These are phyloP conservation scores for Pilaira anomala DNA, from an alignment of 192 early-diverging fungal species.

Conservation along the genomic window DNA sequence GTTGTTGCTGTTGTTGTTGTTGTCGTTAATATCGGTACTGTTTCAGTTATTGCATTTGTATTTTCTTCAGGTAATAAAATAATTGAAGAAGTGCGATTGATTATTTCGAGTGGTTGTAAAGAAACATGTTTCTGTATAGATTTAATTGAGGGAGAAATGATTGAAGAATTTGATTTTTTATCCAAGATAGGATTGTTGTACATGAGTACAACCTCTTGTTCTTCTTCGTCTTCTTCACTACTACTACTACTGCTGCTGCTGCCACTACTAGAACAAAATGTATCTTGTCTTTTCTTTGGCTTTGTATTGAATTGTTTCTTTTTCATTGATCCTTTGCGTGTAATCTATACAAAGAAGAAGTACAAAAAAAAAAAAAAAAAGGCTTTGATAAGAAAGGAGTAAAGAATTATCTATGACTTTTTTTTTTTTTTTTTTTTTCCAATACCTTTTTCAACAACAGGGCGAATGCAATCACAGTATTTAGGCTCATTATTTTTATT, in stretches of 20 bases:
- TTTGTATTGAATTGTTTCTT: background rate
- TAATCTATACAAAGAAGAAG: too few species aligned
- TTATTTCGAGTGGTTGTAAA: background rate
- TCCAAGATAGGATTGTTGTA: background rate
- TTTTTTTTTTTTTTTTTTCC: too few species aligned
- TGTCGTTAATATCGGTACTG: background rate
- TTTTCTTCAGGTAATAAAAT: constrained; percentile 1
- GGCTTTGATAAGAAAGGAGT: too few species aligned
- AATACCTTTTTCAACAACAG: constrained; percentile 30
- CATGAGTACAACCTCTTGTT: background rate
- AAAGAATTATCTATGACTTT: too few species aligned
- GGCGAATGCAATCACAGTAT: constrained; percentile 18
- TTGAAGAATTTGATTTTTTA: constrained; percentile 10
- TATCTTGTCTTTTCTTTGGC: background rate
- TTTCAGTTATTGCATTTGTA: background rate
- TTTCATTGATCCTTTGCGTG: background rate
- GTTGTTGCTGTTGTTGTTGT: background rate
- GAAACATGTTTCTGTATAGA: background rate
- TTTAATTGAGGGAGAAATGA: background rate
- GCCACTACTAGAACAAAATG: background rate
- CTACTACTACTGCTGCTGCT: constrained; percentile 5
- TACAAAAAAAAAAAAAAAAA: too few species aligned
- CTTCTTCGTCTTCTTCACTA: constrained; percentile 4
- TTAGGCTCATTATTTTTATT: constrained; percentile 18
- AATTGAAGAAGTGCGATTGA: constrained; percentile 9